Conservation (phyloP, 2,329 filamentous ascomycete genomes). For the Lasiodiplodia sp. region DNA sequence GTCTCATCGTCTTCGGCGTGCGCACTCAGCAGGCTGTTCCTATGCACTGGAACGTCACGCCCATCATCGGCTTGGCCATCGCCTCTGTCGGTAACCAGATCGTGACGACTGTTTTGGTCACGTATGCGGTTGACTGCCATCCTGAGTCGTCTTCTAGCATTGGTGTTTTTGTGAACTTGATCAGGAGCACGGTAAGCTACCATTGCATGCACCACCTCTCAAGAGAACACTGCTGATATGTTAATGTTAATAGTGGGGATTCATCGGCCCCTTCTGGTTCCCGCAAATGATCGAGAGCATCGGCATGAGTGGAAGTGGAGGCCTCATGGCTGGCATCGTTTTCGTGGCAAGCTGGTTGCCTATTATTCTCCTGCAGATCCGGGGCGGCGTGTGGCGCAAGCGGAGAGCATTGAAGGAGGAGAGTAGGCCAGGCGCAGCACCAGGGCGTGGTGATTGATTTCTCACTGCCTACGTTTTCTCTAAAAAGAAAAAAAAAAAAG, state of each 20-base stretch:
- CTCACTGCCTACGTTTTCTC: neutral
- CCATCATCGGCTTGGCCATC: conserved; percentile 61
- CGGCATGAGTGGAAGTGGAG: conserved; percentile 46
- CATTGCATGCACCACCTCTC: neutral
- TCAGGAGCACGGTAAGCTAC: conserved; percentile 52
- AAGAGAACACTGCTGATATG: neutral
- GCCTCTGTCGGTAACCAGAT: conserved; percentile 65
- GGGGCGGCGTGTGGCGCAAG: conserved; percentile 21
- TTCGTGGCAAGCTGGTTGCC: conserved; percentile 38
- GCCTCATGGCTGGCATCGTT: conserved; percentile 44
- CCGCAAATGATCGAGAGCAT: conserved; percentile 50
- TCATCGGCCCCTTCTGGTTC: conserved; percentile 52
- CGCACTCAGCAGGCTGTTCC: conserved; percentile 53
- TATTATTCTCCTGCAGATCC: conserved; percentile 36
- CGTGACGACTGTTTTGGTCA: conserved; percentile 66
- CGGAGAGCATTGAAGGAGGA: conserved; percentile 22
- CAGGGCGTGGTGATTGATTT: conserved; percentile 17
- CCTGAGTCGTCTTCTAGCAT: conserved; percentile 60
- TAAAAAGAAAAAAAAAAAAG: too few species aligned
- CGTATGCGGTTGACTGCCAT: conserved; percentile 67
- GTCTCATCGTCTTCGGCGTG: conserved; percentile 63
- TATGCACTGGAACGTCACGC: conserved; percentile 63
- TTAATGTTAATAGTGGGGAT: conserved; percentile 42
- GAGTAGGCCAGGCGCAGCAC: neutral
- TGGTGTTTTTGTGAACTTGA: conserved; percentile 65